phyloP scores from a whole-genome alignment of 1,139 yeast species.

The Candida sojae region DNA sequence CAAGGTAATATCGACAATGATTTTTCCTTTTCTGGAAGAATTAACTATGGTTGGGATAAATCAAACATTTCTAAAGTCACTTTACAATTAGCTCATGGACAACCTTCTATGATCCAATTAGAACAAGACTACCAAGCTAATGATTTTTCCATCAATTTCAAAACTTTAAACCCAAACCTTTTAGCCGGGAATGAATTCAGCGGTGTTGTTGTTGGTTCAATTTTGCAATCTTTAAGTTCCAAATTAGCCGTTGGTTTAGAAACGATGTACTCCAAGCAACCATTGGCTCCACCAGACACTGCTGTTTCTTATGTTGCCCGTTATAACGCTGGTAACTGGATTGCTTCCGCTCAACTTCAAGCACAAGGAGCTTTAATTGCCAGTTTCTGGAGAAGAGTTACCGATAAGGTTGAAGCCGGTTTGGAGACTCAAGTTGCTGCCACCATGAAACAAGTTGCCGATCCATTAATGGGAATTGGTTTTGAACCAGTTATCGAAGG shows the following conservation, averaged over 20 bases:
- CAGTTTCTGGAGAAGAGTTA: slow-evolving; percentile 91
- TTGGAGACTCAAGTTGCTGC: slow-evolving; percentile 87
- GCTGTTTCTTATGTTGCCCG: slow-evolving; percentile 91
- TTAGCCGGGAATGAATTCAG: slow-evolving; percentile 57
- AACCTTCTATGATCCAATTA: slow-evolving; percentile 92
- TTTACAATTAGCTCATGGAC: slow-evolving; percentile 84
- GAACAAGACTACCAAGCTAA: slow-evolving; percentile 94
- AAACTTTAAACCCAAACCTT: slow-evolving; percentile 86
- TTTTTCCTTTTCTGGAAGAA: slow-evolving; percentile 80
- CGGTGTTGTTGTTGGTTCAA: slow-evolving; percentile 91
- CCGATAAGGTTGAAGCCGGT: slow-evolving; percentile 95
- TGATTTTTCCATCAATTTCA: slow-evolving; percentile 86
- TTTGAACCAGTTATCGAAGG: slow-evolving; percentile 86
- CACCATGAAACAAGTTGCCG: slow-evolving; percentile 75
- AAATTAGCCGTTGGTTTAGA: slow-evolving; percentile 88
- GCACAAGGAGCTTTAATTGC: slow-evolving; percentile 90
- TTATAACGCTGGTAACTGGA: slow-evolving; percentile 86
- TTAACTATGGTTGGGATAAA: slow-evolving; percentile 90
- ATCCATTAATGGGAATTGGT: slow-evolving; percentile 79
- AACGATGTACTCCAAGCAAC: slow-evolving; percentile 84
- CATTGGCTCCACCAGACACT: slow-evolving; percentile 85
- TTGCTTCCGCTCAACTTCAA: slow-evolving; percentile 90
- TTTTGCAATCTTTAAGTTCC: slow-evolving; percentile 86
- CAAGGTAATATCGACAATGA: slow-evolving; percentile 95
- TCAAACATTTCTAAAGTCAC: slow-evolving; percentile 80